These are phyloP conservation scores for Citrullus amarus DNA, from an alignment of 306 rosid genomes.

Conservation along the genomic window DNA sequence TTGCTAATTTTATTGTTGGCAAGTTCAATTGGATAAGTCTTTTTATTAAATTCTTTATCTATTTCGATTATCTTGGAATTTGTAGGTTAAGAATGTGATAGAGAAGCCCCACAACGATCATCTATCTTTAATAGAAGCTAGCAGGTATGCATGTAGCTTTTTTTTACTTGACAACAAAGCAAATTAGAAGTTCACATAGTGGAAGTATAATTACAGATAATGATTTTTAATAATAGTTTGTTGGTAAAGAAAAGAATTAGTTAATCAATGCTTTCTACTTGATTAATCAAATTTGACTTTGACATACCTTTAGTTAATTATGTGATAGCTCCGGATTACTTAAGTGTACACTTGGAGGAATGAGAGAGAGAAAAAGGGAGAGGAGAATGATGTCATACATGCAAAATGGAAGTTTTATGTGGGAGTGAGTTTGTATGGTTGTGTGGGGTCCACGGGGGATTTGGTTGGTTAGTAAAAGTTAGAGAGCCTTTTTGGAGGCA, in stretches of 20 bases:
- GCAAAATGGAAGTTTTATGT: too few species aligned
- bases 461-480: too few species aligned
- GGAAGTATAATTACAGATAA: not conserved
- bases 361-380: too few species aligned
- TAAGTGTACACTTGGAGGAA: too few species aligned
- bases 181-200: not conserved
- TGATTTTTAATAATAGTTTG: not conserved
- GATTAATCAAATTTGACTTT: not conserved
- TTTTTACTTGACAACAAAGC: not conserved
- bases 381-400: too few species aligned
- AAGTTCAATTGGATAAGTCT: not conserved
- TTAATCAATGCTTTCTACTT: not conserved
- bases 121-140: slow-evolving; percentile 85
- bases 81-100: slow-evolving; percentile 93
- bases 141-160: slow-evolving; percentile 56
- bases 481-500: too few species aligned
- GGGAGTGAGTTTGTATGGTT: too few species aligned
- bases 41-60: not conserved
- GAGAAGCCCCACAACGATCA: slow-evolving; percentile 96
- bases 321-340: too few species aligned
- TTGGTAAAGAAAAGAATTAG: not conserved
- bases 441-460: too few species aligned
- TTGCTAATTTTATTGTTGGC: not conserved
- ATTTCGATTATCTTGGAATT: slow-evolving; percentile 15
- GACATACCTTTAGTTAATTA: not conserved